Conservation (phyloP, 1,284 basidiomycete species). For the Tylopilus microsporus region DNA sequence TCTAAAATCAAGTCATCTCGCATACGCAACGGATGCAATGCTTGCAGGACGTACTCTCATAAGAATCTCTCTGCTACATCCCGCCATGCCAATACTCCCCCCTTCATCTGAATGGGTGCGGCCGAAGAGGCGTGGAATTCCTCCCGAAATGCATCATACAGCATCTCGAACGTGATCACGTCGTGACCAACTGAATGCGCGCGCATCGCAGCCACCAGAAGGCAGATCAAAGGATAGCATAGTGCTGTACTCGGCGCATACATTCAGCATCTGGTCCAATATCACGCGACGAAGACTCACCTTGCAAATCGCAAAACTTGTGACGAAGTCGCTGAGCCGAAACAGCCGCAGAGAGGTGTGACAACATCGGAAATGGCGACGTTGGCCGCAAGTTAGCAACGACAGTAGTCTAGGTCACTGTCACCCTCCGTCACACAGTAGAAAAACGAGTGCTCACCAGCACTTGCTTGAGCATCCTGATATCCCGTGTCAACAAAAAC, state of each 20-base stretch:
- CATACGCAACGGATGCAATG: conserved; percentile 6
- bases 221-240: conserved; percentile 67
- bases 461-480: conserved; percentile 59
- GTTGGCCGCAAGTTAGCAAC: conserved; percentile 45
- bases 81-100: conserved; percentile 69
- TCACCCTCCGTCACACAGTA: conserved; percentile 24
- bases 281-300: conserved; percentile 35
- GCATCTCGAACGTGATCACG: conserved; percentile 73
- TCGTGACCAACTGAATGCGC: conserved; percentile 62
- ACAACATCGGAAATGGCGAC: conserved; percentile 50
- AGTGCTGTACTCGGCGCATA: conserved; percentile 40
- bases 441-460: conserved; percentile 48
- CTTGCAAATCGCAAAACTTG: conserved; percentile 45
- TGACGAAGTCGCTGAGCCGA: conserved; percentile 51
- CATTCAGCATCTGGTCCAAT: conserved; percentile 5
- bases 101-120: conserved; percentile 72
- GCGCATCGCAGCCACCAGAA: conserved; percentile 68
- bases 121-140: conserved; percentile 64
- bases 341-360: conserved; percentile 39
- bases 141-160: conserved; percentile 61
- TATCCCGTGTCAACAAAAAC: conserved; percentile 64
- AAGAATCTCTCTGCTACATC: conserved; percentile 57
- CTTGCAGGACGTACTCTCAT: conserved; percentile 46
- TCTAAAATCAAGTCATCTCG: conserved; percentile 37
- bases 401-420: conserved; percentile 43